Evolutionary conservation across 768 basidiomycete species (phyloP).

Genomic region (Agaricus blazei): DNA sequence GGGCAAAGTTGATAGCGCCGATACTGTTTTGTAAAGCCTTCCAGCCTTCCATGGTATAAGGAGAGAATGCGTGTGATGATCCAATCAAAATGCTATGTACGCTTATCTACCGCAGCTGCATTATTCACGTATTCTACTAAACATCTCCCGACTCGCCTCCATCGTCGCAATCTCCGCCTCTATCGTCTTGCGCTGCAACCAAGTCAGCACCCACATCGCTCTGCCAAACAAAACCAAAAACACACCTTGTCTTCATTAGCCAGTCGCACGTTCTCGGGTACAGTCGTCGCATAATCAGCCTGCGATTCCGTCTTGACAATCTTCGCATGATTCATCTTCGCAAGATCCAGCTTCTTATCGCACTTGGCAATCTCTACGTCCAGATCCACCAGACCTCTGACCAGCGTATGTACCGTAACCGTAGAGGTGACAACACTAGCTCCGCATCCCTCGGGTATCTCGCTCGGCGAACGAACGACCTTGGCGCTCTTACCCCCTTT

Average conservation of each 20-base stretch:
- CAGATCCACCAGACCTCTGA: slow-evolving; percentile 90
- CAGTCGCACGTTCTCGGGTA: slow-evolving; percentile 71
- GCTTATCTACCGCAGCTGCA: slow-evolving; percentile 10
- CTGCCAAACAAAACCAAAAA: background rate
- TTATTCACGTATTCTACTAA: background rate
- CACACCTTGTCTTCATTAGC: slow-evolving; percentile 81
- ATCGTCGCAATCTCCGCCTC: slow-evolving; percentile 13
- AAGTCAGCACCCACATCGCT: background rate
- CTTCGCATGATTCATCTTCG: slow-evolving; percentile 68
- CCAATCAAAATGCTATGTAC: background rate
- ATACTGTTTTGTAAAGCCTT: slow-evolving; percentile 61
- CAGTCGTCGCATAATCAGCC: slow-evolving; percentile 72
- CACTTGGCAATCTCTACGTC: slow-evolving; percentile 85
- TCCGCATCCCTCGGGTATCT: slow-evolving; percentile 89
- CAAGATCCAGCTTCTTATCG: slow-evolving; percentile 83
- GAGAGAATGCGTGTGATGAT: slow-evolving; percentile 1
- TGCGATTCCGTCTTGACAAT: slow-evolving; percentile 66
- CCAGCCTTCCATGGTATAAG: slow-evolving; percentile 55
- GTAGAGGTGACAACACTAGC: slow-evolving; percentile 73
- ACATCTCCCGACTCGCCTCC: slow-evolving; percentile 11
- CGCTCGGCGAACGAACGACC: slow-evolving; percentile 55
- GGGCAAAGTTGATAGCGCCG: slow-evolving; percentile 61
- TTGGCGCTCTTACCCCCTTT: slow-evolving; percentile 82
- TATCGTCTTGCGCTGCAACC: slow-evolving; percentile 6
- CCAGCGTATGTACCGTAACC: slow-evolving; percentile 76